Conservation (phyloP, 1,139 yeast species). For the Arxiozyma slooffiae region DNA sequence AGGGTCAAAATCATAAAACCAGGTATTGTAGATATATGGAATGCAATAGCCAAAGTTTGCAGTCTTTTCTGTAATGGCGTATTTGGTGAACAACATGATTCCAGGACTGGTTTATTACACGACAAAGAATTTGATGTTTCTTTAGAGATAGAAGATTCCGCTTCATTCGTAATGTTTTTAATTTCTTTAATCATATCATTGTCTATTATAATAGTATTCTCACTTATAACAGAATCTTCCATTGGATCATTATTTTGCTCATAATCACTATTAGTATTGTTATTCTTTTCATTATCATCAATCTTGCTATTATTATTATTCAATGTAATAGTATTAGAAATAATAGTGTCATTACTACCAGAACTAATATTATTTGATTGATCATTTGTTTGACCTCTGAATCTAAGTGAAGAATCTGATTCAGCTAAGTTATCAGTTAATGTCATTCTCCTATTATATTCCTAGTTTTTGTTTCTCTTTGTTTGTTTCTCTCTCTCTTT, state of each 20-base stretch:
- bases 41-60: slow-evolving; percentile 61
- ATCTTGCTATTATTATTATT: no score
- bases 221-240: background rate
- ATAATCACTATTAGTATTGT: background rate
- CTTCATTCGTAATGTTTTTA: background rate
- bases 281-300: no score
- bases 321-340: background rate
- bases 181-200: background rate
- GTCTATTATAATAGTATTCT: background rate
- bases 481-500: background rate
- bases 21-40: slow-evolving; percentile 73
- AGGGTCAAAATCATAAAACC: slow-evolving; percentile 45
- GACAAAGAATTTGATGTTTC: background rate
- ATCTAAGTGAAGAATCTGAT: background rate
- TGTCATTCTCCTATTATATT: background rate
- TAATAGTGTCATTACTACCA: background rate
- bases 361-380: background rate
- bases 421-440: background rate
- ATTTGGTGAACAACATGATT: slow-evolving; percentile 22
- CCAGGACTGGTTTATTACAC: slow-evolving; percentile 5
- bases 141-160: background rate
- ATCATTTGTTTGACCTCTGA: background rate
- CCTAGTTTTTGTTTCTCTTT: background rate
- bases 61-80: slow-evolving; percentile 51
- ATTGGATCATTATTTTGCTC: background rate